Conservation (phyloP, 768 basidiomycete species). For the Russula compacta region DNA sequence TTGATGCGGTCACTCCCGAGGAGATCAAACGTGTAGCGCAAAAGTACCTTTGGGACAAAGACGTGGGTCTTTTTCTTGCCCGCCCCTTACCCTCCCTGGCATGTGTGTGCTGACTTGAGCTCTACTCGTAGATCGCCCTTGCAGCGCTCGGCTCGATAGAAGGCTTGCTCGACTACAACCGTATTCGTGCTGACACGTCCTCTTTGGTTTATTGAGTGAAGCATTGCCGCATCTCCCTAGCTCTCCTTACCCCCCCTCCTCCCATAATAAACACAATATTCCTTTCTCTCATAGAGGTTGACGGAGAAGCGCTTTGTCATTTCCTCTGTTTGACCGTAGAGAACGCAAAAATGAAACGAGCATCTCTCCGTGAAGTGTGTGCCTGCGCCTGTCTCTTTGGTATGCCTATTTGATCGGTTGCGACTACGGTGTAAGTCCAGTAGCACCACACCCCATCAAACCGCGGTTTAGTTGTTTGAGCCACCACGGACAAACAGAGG, state of each 20-base stretch:
- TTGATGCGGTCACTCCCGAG: slow-evolving; percentile 78
- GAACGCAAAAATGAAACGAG: neutral
- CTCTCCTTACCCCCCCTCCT: neutral
- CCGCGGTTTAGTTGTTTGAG: neutral
- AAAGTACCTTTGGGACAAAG: slow-evolving; percentile 96
- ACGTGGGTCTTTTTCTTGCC: slow-evolving; percentile 43
- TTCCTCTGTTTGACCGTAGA: neutral
- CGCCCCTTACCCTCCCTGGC: neutral
- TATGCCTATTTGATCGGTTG: neutral
- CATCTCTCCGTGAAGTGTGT: neutral
- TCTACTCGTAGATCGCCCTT: slow-evolving; percentile 52
- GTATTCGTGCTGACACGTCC: slow-evolving; percentile 75
- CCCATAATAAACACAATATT: neutral
- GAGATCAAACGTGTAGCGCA: slow-evolving; percentile 93
- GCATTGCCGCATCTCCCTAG: neutral
- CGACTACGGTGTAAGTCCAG: neutral
- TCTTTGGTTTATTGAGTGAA: slow-evolving; percentile 56
- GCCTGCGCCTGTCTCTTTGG: neutral
- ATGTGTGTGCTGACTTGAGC: neutral
- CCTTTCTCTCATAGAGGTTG: neutral
- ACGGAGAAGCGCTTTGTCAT: neutral
- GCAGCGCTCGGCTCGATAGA: slow-evolving; percentile 88
- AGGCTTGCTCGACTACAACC: slow-evolving; percentile 91
- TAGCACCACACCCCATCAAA: too few species aligned
- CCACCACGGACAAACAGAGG: too few species aligned